These are phyloP conservation scores for Candida parachauliodes DNA, from an alignment of 805 yeast species.

Conservation along the genomic window DNA sequence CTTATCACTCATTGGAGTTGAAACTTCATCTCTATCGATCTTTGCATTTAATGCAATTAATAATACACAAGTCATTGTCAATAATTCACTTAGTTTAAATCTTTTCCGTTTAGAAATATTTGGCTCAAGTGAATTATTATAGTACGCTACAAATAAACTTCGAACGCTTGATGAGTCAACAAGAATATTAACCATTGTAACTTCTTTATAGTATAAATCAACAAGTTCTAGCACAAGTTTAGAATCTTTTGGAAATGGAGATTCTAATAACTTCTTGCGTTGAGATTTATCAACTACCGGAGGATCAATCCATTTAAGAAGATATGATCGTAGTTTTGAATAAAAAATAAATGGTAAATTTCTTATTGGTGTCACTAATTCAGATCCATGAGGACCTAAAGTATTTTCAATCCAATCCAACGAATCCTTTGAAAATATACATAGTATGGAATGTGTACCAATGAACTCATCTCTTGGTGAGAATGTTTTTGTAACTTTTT, in stretches of 20 bases:
- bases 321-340: constrained; percentile 14
- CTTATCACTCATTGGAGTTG: neutral
- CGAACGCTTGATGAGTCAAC: constrained; percentile 15
- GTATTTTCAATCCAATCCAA: constrained; percentile 27
- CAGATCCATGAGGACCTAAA: constrained; percentile 19
- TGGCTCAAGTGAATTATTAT: constrained; percentile 11
- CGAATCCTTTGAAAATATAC: constrained; percentile 32
- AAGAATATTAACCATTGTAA: constrained; percentile 20
- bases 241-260: constrained; percentile 26
- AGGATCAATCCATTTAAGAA: constrained; percentile 30
- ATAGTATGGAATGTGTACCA: constrained; percentile 35
- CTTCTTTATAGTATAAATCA: constrained; percentile 19
- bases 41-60: constrained; percentile 22
- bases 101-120: constrained; percentile 10
- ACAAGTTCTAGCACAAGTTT: constrained; percentile 24
- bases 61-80: constrained; percentile 29
- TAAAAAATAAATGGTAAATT: constrained; percentile 26
- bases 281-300: constrained; percentile 18
- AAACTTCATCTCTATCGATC: constrained; percentile 14
- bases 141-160: constrained; percentile 24
- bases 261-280: constrained; percentile 16
- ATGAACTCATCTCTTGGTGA: constrained; percentile 19
- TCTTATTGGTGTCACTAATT: constrained; percentile 22
- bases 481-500: neutral
- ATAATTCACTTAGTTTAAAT: constrained; percentile 28